Evolutionary conservation across 2,329 filamentous ascomycete species (phyloP).

Genomic region (Metarhizium humberi): DNA sequence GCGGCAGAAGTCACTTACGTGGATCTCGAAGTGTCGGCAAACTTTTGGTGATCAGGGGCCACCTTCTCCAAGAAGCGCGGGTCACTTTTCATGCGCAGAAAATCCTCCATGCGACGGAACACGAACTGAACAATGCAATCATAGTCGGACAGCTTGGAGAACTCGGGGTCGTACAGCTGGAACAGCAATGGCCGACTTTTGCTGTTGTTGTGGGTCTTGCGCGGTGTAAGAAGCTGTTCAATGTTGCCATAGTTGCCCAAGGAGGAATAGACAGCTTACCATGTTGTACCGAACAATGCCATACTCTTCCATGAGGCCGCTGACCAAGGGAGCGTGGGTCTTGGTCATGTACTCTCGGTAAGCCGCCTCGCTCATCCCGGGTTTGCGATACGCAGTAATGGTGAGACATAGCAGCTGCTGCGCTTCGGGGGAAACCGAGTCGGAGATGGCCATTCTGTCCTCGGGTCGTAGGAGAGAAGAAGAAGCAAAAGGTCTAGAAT

Average conservation of each 20-base stretch:
- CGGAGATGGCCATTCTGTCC: background rate
- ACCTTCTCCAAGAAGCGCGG: slow-evolving; percentile 5
- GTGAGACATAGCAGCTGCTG: slow-evolving; percentile 5
- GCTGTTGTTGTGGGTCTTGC: slow-evolving; percentile 6
- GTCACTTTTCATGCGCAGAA: slow-evolving; percentile 6
- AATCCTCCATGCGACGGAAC: slow-evolving; percentile 5
- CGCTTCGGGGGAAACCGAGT: background rate
- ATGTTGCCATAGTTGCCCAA: background rate
- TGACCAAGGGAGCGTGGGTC: slow-evolving; percentile 5
- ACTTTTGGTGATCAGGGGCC: slow-evolving; percentile 5
- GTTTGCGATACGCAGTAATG: slow-evolving; percentile 7
- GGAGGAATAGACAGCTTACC: background rate
- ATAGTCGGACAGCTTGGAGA: slow-evolving; percentile 7
- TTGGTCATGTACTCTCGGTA: slow-evolving; percentile 9
- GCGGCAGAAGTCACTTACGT: background rate
- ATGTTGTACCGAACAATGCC: slow-evolving; percentile 6
- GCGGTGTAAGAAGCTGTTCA: background rate
- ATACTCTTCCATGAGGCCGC: slow-evolving; percentile 6
- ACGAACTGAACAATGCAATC: slow-evolving; percentile 8
- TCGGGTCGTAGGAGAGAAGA: too few species aligned
- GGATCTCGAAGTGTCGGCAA: slow-evolving; percentile 5
- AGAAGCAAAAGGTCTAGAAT: background rate
- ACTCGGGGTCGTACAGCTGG: slow-evolving; percentile 6
- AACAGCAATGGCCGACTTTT: slow-evolving; percentile 3
- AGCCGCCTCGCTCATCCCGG: slow-evolving; percentile 3